A percentile compares a stretch with the other conserved stretches of the same genome.
These are phyloP conservation scores for Lichtheimia ramosa DNA, from an alignment of 371 early-diverging fungal species.

Conservation along the genomic window DNA sequence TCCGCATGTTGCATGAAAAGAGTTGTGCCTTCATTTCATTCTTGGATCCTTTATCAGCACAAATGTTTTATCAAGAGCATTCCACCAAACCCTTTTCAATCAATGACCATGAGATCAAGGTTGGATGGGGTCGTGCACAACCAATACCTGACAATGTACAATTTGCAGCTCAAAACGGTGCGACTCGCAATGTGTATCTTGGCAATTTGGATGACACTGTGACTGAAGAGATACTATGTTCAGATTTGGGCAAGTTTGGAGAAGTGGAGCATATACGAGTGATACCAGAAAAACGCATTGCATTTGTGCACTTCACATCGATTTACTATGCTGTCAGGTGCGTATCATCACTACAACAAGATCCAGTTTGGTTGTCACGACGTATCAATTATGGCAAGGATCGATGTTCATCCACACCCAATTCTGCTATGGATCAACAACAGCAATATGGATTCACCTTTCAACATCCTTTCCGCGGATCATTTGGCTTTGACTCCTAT, in stretches of 20 bases:
- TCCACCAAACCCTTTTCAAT: conserved; percentile 33
- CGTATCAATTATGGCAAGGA: conserved; percentile 79
- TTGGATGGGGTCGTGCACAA: conserved; percentile 84
- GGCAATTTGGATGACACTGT: conserved; percentile 62
- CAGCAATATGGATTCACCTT: conserved; percentile 14
- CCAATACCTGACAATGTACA: conserved; percentile 45
- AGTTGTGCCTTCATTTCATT: conserved; percentile 82
- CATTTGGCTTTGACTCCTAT: conserved; percentile 17
- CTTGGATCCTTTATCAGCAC: conserved; percentile 66
- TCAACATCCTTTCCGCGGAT: conserved; percentile 15
- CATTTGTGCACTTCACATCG: conserved; percentile 79
- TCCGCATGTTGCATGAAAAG: conserved; percentile 72
- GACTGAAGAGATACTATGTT: conserved; percentile 49
- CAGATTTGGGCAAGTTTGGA: conserved; percentile 66
- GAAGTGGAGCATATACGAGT: conserved; percentile 71
- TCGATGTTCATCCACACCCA: conserved; percentile 52
- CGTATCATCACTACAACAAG: conserved; percentile 53
- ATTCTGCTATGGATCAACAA: neutral
- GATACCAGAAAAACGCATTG: conserved; percentile 70
- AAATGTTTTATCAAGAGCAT: conserved; percentile 52
- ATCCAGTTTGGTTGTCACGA: conserved; percentile 50
- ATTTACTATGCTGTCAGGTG: conserved; percentile 70
- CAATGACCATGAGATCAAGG: conserved; percentile 57
- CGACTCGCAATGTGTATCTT: conserved; percentile 77
- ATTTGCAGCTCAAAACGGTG: conserved; percentile 63